Base-by-base conservation (phyloP, 2,329 filamentous ascomycete species). In the Alternaria arbusti region DNA sequence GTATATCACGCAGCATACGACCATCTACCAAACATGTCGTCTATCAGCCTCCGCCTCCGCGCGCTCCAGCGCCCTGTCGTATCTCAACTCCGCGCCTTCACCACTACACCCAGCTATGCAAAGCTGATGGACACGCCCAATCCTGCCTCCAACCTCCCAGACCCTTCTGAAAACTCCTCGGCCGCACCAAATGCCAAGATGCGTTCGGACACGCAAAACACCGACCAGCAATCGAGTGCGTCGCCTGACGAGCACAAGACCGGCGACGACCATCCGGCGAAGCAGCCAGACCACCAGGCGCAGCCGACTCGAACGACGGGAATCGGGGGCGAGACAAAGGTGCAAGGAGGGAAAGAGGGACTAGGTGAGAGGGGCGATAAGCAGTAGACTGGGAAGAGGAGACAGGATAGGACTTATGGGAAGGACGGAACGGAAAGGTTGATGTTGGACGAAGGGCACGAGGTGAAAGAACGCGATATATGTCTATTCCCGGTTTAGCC, bases 241-340 rank as follows among this genome's bases (percentile, higher is more conserved):
- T 79, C 77, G 1, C 54, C 56, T 7, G 60, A 75, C 1, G 71
- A 77, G 58, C 54, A 71, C 23, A 71, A 72, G 61, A 70, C 32
- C 10, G 76, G 76, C 2, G 72, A 76, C 40, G 74, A 80, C 20
- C 77, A 81, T 57, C 79, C 79, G 1, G 78, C 78, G 1, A 80
- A 80, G 61, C 79, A 80, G 54, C 78, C 78, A 1, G 78, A 81
- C 55, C 55, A 68, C 8, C 78, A 81, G 63, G 59, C 64, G 17
- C 57, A 76, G 64, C 76, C 76, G 6, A 70, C 63, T 2, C 64
- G 76, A 46, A 74, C 56, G 32, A 81, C 78, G 17, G 78, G 79
- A 0, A 78, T 80, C 54, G 77, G 74, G 1, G 74, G 73, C 8
- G 40, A 54, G 15, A 56, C 64, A 23, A 49, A 71, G 49, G 75